These are phyloP conservation scores for Neurospora sp. DNA, from an alignment of 495 filamentous ascomycete species.

Conservation along the genomic window DNA sequence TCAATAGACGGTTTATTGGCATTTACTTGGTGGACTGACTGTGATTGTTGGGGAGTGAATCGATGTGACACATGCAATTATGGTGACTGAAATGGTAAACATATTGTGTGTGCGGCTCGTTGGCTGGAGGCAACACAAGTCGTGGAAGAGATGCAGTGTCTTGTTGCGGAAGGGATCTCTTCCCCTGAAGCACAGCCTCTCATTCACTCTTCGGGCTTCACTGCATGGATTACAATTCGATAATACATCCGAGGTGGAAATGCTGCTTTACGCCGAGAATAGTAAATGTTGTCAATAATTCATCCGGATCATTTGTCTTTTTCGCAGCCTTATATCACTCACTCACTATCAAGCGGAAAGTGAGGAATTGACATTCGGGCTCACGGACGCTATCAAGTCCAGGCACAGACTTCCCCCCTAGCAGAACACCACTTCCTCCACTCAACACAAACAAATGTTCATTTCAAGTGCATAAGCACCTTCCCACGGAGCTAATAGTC, in stretches of 20 bases:
- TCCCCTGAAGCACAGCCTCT: not conserved
- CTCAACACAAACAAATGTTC: not conserved
- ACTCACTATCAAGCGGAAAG: not conserved
- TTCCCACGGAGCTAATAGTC: not conserved
- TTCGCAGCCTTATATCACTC: not conserved
- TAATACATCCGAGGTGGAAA: not conserved
- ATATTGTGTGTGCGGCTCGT: not conserved
- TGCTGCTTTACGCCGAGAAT: too few species aligned
- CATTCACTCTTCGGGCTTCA: not conserved
- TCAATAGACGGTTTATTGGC: slow-evolving; percentile 13
- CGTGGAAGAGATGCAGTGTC: not conserved
- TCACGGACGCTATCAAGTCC: not conserved
- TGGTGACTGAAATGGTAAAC: not conserved
- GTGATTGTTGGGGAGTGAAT: not conserved
- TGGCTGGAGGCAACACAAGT: not conserved
- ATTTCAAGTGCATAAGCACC: not conserved
- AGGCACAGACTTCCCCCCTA: not conserved
- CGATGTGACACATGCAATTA: not conserved
- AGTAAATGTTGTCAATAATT: not conserved
- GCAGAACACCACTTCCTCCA: not conserved
- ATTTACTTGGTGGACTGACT: not conserved
- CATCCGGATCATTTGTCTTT: not conserved
- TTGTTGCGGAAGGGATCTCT: not conserved
- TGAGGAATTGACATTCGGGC: not conserved
- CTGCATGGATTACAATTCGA: not conserved